Base-by-base conservation (phyloP, 1,284 basidiomycete species). In the Pascua guehoae region DNA sequence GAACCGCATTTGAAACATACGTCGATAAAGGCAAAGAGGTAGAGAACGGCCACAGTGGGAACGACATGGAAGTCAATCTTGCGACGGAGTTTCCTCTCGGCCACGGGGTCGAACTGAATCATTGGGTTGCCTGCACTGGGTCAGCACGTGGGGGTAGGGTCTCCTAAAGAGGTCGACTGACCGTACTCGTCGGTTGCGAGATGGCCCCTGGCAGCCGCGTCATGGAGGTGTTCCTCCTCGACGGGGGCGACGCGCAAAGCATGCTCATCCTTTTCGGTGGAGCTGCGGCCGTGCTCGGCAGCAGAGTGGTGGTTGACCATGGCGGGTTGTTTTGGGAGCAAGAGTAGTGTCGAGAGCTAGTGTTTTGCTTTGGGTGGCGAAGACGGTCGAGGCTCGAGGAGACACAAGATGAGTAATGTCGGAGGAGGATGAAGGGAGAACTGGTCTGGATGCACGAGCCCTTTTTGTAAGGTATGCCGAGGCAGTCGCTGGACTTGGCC, bases 11-110 rank as follows among this genome's bases (percentile, higher is more conserved):
- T 32, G 36, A n/a, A 8, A 56, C 60, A 41, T 42, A 62, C 61
- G 47, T 63, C 47, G 49, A 58, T 62, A 54, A 50, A 65, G 49
- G 45, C 61, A 52, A 54, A 63, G 18, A 58, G 58, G 47, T 63
- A 60, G 42, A 63, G 42, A 42, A 63, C 41, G 1, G 56, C 47
- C 12, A 60, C 58, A 10, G 56, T 60, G 5, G 67, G 62, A 2
- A 66, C 45, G 43, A 66, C 54, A 50, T 57, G 61, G 17, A 63
- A 43, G 51, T 69, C 67, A 2, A 63, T 63, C 55, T 66, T 66
- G 46, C 66, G 59, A 5, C 60, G 47, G 8, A 69, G 57, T 2
- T 49, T 51, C 16, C 49, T 48, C 50, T 65, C 65, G n/a, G 57
- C 62, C 38, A 51, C 45, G 15, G 48, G 41, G 46, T 62, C 60